Percentiles rank a stretch among this genome's conserved stretches.
phyloP scores from a whole-genome alignment of 495 filamentous ascomycete genomes.

The Xylaria telfairii region DNA sequence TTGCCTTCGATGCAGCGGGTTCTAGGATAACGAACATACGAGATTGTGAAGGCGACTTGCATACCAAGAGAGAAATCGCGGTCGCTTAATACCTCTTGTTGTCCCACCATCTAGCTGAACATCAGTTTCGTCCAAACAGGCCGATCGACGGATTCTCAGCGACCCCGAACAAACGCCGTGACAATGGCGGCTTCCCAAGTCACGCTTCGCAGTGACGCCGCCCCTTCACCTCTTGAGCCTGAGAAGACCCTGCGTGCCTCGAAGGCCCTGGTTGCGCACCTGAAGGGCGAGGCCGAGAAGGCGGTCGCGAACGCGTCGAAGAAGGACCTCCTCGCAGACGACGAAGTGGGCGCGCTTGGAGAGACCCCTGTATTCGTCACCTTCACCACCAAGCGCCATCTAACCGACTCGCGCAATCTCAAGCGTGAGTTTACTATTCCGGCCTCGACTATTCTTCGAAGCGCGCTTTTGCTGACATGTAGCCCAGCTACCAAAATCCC shows the following conservation, averaged over 20 bases:
- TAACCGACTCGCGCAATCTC: slow-evolving; percentile 73
- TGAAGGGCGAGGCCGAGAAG: slow-evolving; percentile 68
- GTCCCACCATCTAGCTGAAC: neutral
- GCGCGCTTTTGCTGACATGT: slow-evolving; percentile 38
- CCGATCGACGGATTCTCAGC: neutral
- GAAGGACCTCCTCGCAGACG: slow-evolving; percentile 73
- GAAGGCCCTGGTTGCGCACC: slow-evolving; percentile 78
- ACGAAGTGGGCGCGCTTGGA: slow-evolving; percentile 64
- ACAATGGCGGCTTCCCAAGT: slow-evolving; percentile 39
- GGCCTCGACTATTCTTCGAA: slow-evolving; percentile 70
- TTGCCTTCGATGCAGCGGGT: slow-evolving; percentile 1
- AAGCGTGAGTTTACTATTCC: slow-evolving; percentile 64
- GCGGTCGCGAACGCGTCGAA: slow-evolving; percentile 62
- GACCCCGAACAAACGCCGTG: neutral
- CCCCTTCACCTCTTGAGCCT: slow-evolving; percentile 47
- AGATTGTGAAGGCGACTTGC: neutral
- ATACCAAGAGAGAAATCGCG: neutral
- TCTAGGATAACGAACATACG: slow-evolving; percentile 1
- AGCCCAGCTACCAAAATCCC: slow-evolving; percentile 23
- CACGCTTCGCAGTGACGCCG: slow-evolving; percentile 40
- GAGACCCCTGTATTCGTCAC: slow-evolving; percentile 77
- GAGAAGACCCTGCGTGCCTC: slow-evolving; percentile 78
- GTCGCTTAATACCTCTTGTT: neutral
- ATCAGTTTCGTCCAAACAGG: neutral
- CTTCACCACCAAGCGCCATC: slow-evolving; percentile 88